phyloP scores from a whole-genome alignment of 176 grass and related monocot genomes.

The Lolium multiflorum region DNA sequence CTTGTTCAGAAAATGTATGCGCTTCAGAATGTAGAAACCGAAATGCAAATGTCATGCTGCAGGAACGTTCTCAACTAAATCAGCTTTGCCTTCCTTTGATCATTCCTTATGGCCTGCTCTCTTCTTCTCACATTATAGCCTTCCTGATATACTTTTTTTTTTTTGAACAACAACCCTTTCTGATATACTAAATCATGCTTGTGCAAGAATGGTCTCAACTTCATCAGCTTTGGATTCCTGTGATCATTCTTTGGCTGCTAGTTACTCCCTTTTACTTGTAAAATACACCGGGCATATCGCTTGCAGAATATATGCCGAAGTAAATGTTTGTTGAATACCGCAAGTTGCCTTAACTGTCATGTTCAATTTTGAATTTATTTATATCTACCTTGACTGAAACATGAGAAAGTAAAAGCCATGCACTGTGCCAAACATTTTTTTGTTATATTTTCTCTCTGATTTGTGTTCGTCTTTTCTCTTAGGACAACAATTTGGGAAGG shows the following conservation, averaged over 20 bases:
- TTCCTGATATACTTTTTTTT: too few relatives aligned
- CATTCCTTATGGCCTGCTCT: background rate
- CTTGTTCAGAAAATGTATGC: background rate
- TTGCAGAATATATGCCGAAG: background rate
- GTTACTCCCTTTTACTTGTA: too few relatives aligned
- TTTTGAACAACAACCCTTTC: background rate
- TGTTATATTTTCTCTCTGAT: background rate
- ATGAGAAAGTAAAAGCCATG: background rate
- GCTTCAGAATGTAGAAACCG: background rate
- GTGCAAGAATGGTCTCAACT: background rate
- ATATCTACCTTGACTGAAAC: background rate
- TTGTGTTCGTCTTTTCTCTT: background rate
- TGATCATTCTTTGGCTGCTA: too few relatives aligned
- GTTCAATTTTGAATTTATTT: background rate
- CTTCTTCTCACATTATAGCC: background rate
- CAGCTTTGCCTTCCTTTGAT: background rate
- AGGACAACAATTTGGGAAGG: background rate
- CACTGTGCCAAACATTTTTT: background rate
- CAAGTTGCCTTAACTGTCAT: background rate
- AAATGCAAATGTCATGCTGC: background rate
- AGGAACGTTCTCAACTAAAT: background rate
- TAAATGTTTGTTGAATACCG: background rate
- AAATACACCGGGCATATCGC: too few relatives aligned
- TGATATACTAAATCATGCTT: slow-evolving; percentile 27
- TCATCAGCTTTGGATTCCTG: slow-evolving; percentile 8